These are phyloP conservation scores for Postia placenta DNA, from an alignment of 768 basidiomycete genomes.

Conservation along the genomic window DNA sequence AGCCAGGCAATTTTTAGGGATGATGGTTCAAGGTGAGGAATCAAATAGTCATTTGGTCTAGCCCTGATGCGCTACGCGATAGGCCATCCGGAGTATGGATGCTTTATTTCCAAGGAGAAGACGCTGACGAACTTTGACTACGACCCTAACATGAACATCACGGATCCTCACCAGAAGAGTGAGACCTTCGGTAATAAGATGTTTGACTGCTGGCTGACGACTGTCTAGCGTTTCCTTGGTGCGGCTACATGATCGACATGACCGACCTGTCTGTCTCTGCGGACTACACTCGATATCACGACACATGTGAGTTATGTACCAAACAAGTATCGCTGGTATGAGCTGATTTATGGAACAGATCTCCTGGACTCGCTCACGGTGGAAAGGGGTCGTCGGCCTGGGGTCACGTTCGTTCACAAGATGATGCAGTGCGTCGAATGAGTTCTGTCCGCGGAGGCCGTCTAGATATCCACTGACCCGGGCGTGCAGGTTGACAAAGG, in stretches of 20 bases:
- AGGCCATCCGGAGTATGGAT: slow-evolving; percentile 95
- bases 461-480: neutral
- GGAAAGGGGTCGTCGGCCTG: slow-evolving; percentile 56
- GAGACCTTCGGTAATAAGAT: slow-evolving; percentile 4
- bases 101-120: slow-evolving; percentile 84
- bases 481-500: slow-evolving; percentile 53
- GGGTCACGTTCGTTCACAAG: slow-evolving; percentile 58
- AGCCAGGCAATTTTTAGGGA: slow-evolving; percentile 64
- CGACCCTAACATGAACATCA: slow-evolving; percentile 46
- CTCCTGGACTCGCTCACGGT: slow-evolving; percentile 67
- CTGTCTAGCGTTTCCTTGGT: slow-evolving; percentile 82
- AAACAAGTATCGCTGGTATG: no score
- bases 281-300: slow-evolving; percentile 69
- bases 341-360: slow-evolving; percentile 36
- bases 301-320: slow-evolving; percentile 39
- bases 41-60: neutral
- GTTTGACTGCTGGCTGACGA: no score
- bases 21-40: slow-evolving; percentile 66
- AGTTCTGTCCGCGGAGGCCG: no score
- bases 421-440: slow-evolving; percentile 59
- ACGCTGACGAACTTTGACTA: slow-evolving; percentile 84
- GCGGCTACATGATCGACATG: slow-evolving; percentile 80
- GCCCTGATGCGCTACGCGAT: neutral
- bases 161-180: slow-evolving; percentile 40
- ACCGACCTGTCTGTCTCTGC: slow-evolving; percentile 67